These are phyloP conservation scores for Pythium folliculosum DNA, from an alignment of 352 stramenopile species.

Conservation along the genomic window DNA sequence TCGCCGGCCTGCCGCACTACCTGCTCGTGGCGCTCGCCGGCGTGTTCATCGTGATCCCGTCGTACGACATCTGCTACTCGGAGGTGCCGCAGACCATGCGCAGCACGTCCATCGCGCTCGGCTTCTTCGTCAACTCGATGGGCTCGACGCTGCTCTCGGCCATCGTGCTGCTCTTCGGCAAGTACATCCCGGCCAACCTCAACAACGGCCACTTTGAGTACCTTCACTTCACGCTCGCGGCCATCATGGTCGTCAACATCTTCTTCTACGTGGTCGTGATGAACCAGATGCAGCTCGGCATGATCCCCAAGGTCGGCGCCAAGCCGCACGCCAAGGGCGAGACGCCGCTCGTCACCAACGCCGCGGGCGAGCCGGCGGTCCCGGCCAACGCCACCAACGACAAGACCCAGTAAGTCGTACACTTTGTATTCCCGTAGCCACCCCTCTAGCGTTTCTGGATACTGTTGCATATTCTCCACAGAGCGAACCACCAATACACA, in stretches of 20 bases:
- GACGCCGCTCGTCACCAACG: constrained; percentile 8
- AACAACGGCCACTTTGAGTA: constrained; percentile 33
- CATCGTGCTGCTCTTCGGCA: constrained; percentile 50
- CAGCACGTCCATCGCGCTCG: constrained; percentile 38
- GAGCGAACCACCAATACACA: too few species aligned
- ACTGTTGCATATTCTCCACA: too few species aligned
- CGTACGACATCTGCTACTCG: constrained; percentile 47
- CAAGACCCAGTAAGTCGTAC: background rate
- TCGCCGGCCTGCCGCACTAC: constrained; percentile 46
- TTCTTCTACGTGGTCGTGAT: constrained; percentile 41
- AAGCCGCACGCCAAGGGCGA: background rate
- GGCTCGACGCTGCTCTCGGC: constrained; percentile 35
- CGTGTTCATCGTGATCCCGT: constrained; percentile 26
- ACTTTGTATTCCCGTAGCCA: too few species aligned
- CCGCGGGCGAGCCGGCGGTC: background rate
- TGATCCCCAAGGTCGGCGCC: constrained; percentile 16
- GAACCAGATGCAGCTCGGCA: constrained; percentile 27
- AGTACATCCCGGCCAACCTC: constrained; percentile 41
- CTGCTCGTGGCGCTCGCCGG: constrained; percentile 34
- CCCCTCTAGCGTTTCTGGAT: too few species aligned
- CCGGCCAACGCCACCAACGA: background rate
- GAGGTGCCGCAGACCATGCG: constrained; percentile 41
- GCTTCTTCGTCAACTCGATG: constrained; percentile 39
- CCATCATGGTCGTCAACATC: constrained; percentile 43
- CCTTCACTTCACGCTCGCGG: constrained; percentile 38